These are phyloP conservation scores for Inonotus obliquus DNA, from an alignment of 1,284 basidiomycete genomes.

Conservation along the genomic window DNA sequence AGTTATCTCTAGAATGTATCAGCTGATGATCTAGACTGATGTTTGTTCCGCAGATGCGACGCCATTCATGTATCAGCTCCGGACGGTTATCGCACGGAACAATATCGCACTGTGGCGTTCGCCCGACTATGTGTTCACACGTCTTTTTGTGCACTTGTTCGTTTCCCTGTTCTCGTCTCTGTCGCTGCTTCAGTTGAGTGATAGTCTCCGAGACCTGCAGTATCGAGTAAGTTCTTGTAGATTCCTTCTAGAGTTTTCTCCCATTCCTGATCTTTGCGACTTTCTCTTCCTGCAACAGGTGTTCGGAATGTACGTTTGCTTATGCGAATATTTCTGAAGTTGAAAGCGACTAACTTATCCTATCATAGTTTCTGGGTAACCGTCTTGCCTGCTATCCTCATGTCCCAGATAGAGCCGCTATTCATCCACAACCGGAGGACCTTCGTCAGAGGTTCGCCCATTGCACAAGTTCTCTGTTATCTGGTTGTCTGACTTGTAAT, in stretches of 20 bases:
- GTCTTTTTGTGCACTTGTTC: constrained; percentile 73
- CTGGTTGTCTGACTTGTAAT: constrained; percentile 5
- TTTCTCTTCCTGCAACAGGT: constrained; percentile 26
- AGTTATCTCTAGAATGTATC: constrained; percentile 11
- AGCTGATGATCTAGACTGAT: not conserved
- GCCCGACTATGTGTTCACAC: constrained; percentile 78
- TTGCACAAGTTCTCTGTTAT: not conserved
- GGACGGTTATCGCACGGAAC: constrained; percentile 70
- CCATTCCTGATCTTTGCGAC: not conserved
- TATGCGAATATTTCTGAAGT: not conserved
- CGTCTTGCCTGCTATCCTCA: constrained; percentile 72
- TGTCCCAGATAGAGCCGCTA: constrained; percentile 79
- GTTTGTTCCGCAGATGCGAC: constrained; percentile 55
- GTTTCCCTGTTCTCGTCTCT: constrained; percentile 80
- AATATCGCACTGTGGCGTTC: constrained; percentile 78
- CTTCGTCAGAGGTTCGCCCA: constrained; percentile 39
- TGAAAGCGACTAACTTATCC: not conserved
- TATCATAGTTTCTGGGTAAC: constrained; percentile 59
- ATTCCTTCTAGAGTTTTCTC: not conserved
- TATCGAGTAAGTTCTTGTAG: constrained; percentile 48
- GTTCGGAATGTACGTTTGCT: constrained; percentile 59
- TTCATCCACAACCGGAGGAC: constrained; percentile 77
- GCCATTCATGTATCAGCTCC: constrained; percentile 75
- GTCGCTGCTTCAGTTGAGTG: constrained; percentile 76
- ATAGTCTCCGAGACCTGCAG: constrained; percentile 69